Conservation (phyloP, 2,329 filamentous ascomycete genomes). For the Sphaerostilbella broomeana region DNA sequence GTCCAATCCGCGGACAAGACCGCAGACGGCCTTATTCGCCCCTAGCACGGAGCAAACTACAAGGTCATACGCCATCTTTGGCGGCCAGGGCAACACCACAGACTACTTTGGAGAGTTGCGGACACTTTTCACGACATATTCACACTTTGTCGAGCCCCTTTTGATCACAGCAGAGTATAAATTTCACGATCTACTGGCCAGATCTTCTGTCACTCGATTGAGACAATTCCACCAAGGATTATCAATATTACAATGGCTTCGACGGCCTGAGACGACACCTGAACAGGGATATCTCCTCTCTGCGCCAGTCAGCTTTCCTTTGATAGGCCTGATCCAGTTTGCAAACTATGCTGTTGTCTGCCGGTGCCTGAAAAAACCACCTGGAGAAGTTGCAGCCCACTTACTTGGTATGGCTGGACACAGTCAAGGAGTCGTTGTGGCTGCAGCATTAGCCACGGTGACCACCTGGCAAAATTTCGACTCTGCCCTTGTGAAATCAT, state of each 20-base stretch:
- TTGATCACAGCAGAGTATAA: conserved; percentile 71
- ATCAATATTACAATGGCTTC: conserved; percentile 92
- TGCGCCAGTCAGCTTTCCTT: conserved; percentile 87
- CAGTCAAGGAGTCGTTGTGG: conserved; percentile 92
- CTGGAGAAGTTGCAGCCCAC: conserved; percentile 77
- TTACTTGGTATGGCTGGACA: conserved; percentile 89
- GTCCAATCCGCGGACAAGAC: no score
- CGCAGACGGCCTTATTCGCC: no score
- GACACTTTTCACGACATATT: conserved; percentile 85
- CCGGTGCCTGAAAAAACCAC: conserved; percentile 81
- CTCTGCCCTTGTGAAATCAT: conserved; percentile 67
- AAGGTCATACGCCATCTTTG: conserved; percentile 96
- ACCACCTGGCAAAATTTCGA: conserved; percentile 91
- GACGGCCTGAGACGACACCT: conserved; percentile 80
- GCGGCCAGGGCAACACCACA: conserved; percentile 96
- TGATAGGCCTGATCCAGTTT: conserved; percentile 93
- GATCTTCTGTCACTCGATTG: conserved; percentile 76
- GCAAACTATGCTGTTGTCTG: conserved; percentile 94
- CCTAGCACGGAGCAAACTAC: no score
- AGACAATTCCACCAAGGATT: conserved; percentile 97
- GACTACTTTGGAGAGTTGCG: conserved; percentile 98
- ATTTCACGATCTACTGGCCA: conserved; percentile 79
- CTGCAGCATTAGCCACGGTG: conserved; percentile 82
- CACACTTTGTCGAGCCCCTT: conserved; percentile 83
- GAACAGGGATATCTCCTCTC: conserved; percentile 93